A percentile compares a stretch with the other conserved stretches of the same genome.
Evolutionary conservation across 306 rosid genomes (phyloP).

Genomic region (Lathyrus aphaca): DNA sequence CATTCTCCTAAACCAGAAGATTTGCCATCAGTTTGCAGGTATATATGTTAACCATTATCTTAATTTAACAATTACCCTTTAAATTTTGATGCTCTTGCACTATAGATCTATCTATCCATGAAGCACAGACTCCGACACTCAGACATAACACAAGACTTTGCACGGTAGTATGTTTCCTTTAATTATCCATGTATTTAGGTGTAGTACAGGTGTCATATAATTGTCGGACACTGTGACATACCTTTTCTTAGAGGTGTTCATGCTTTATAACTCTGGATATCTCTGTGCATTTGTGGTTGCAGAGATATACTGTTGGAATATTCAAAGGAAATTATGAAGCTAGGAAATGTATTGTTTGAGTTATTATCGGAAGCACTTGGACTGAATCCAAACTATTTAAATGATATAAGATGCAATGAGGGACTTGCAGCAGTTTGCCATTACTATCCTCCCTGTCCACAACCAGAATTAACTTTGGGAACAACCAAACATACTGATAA

Average conservation of each 20-base stretch:
- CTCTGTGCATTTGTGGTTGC: neutral
- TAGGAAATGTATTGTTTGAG: slow-evolving; percentile 37
- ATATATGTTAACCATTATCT: too few relatives aligned
- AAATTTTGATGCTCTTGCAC: too few relatives aligned
- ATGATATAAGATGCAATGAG: slow-evolving; percentile 39
- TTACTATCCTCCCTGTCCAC: slow-evolving; percentile 45
- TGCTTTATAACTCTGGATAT: too few relatives aligned
- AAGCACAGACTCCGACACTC: too few relatives aligned
- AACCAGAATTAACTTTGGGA: slow-evolving; percentile 41
- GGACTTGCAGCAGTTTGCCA: slow-evolving; percentile 29
- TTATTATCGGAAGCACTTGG: slow-evolving; percentile 40
- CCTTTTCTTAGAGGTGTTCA: too few relatives aligned
- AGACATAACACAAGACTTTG: too few relatives aligned
- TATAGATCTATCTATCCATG: too few relatives aligned
- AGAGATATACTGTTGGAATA: slow-evolving; percentile 46
- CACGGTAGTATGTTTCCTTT: too few relatives aligned
- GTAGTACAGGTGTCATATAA: too few relatives aligned
- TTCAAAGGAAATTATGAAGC: slow-evolving; percentile 40
- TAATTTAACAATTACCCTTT: too few relatives aligned
- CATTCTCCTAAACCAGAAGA: slow-evolving; percentile 49
- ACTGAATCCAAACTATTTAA: slow-evolving; percentile 36
- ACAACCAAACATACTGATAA: slow-evolving; percentile 18
- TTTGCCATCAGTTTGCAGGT: slow-evolving; percentile 54
- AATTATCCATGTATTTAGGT: too few relatives aligned
- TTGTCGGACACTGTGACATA: too few relatives aligned